These are phyloP conservation scores for Aspergillus pseudoterreus DNA, from an alignment of 2,329 filamentous ascomycete species.

Conservation along the genomic window DNA sequence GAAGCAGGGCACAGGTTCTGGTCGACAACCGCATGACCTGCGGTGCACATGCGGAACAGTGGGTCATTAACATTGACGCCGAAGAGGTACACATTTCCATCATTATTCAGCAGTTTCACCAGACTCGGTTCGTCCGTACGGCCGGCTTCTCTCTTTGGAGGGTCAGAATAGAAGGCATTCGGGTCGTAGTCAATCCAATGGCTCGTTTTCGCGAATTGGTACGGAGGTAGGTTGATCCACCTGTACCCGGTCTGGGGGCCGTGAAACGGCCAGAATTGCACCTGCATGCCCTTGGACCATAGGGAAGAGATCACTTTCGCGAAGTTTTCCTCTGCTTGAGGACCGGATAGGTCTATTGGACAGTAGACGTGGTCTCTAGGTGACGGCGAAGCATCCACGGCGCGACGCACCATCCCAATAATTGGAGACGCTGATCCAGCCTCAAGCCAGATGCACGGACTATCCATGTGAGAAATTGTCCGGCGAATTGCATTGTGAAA, in stretches of 20 bases:
- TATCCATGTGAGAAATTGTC: slow-evolving; percentile 19
- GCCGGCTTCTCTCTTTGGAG: slow-evolving; percentile 6
- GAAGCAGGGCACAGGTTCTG: background rate
- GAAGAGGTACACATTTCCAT: background rate
- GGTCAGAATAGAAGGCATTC: slow-evolving; percentile 40
- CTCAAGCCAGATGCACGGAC: slow-evolving; percentile 31
- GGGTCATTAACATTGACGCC: background rate
- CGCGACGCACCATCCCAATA: slow-evolving; percentile 29
- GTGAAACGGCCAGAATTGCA: slow-evolving; percentile 29
- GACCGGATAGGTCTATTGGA: slow-evolving; percentile 6
- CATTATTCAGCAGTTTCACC: slow-evolving; percentile 11
- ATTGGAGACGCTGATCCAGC: slow-evolving; percentile 31
- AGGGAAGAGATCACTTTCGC: background rate
- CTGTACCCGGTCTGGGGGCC: slow-evolving; percentile 11
- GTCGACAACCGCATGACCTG: background rate
- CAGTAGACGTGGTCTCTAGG: slow-evolving; percentile 8
- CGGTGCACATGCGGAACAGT: background rate
- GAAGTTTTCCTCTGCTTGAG: background rate
- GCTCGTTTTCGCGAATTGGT: slow-evolving; percentile 32
- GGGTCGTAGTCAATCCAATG: slow-evolving; percentile 29
- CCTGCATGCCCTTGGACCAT: slow-evolving; percentile 25
- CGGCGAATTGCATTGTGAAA: slow-evolving; percentile 39
- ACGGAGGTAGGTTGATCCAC: slow-evolving; percentile 27
- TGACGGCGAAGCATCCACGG: slow-evolving; percentile 10
- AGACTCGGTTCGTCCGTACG: slow-evolving; percentile 25